Evolutionary conservation across 2,329 filamentous ascomycete species (phyloP).

Genomic region (Calonectria pseudoturangicola): DNA sequence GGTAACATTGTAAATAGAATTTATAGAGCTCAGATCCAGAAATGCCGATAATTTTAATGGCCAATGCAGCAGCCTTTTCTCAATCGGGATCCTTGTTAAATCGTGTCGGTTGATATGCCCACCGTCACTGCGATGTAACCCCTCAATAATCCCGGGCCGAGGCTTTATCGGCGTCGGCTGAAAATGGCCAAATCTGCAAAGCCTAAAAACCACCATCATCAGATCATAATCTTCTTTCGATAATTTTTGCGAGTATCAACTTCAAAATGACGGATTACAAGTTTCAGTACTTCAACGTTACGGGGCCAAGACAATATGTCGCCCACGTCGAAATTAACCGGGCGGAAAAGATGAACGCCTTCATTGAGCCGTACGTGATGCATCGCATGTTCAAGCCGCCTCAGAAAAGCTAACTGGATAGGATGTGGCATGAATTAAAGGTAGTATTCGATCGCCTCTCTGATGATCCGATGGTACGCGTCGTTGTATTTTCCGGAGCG

Average conservation of each 20-base stretch:
- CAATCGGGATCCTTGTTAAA: too few species aligned
- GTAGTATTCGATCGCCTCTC: conserved; percentile 82
- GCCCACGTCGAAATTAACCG: conserved; percentile 93
- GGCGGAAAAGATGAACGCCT: conserved; percentile 89
- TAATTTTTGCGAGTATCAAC: not conserved
- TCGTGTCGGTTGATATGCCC: too few species aligned
- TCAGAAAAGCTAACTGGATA: not conserved
- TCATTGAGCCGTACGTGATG: conserved; percentile 73
- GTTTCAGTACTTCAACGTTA: conserved; percentile 11
- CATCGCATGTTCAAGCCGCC: fast-evolving
- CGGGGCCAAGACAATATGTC: conserved; percentile 65
- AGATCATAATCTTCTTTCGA: not conserved
- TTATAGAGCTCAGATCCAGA: too few species aligned
- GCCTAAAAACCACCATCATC: not conserved
- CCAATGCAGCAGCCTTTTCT: too few species aligned
- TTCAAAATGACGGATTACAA: not conserved
- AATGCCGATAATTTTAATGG: too few species aligned
- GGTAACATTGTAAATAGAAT: not conserved
- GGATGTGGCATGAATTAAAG: conserved; percentile 88
- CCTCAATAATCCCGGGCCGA: conserved; percentile 2
- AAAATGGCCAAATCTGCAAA: not conserved
- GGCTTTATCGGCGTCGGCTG: not conserved
- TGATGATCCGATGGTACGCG: conserved; percentile 80
- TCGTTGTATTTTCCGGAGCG: conserved; percentile 84
- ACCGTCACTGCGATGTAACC: not conserved